A percentile compares a stretch with the other conserved stretches of the same genome.
phyloP scores from a whole-genome alignment of 2,329 filamentous ascomycete species.

The Fusarium verrucosum region DNA sequence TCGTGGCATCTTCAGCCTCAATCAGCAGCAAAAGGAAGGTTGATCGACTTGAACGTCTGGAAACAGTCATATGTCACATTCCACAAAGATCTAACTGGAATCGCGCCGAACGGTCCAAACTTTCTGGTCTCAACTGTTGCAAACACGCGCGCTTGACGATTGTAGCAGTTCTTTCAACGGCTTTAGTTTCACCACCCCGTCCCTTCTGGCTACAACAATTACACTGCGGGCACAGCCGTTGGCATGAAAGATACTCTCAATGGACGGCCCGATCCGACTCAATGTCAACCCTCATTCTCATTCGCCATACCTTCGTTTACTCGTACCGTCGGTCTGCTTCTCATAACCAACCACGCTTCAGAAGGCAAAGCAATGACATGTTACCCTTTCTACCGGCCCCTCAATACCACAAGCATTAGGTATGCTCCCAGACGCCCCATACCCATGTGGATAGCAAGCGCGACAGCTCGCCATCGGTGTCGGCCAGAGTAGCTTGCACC shows the following conservation, averaged over 20 bases:
- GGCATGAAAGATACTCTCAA: constrained; percentile 26
- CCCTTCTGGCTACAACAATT: constrained; percentile 32
- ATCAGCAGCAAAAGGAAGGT: constrained; percentile 22
- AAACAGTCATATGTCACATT: constrained; percentile 61
- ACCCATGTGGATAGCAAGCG: constrained; percentile 14
- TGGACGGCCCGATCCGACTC: constrained; percentile 46
- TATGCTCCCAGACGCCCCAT: constrained; percentile 10
- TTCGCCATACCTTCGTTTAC: constrained; percentile 40
- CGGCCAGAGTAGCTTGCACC: constrained; percentile 29
- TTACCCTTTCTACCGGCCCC: constrained; percentile 7
- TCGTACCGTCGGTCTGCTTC: constrained; percentile 20
- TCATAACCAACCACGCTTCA: constrained; percentile 13
- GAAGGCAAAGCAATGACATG: constrained; percentile 26
- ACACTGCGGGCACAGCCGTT: constrained; percentile 31
- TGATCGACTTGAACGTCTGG: constrained; percentile 45
- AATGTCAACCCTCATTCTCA: constrained; percentile 29
- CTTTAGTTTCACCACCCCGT: constrained; percentile 39
- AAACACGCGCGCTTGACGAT: constrained; percentile 30
- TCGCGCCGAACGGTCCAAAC: constrained; percentile 34
- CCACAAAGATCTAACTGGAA: constrained; percentile 57
- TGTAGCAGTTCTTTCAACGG: constrained; percentile 32
- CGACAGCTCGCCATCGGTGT: constrained; percentile 15
- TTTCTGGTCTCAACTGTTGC: constrained; percentile 21
- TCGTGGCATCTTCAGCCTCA: constrained; percentile 25
- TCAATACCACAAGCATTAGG: constrained; percentile 7